phyloP scores from a whole-genome alignment of 345 rosid species.

The Excoecaria agallocha region DNA sequence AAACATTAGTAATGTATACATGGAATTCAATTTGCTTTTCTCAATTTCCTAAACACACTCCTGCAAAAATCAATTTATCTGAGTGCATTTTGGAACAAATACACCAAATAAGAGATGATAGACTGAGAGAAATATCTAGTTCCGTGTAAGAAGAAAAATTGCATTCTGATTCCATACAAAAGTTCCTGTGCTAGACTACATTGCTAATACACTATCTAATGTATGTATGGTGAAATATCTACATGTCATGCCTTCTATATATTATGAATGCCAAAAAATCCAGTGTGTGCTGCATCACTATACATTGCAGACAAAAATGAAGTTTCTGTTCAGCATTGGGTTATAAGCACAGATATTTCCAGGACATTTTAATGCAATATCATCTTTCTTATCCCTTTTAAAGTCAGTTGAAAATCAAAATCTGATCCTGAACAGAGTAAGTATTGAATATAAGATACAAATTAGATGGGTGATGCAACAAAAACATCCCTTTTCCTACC shows the following conservation, averaged over 20 bases:
- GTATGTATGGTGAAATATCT: not conserved
- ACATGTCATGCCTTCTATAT: not conserved
- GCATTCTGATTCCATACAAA: not conserved
- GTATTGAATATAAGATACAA: slow-evolving; percentile 5
- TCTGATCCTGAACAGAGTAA: not conserved
- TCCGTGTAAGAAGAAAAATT: not conserved
- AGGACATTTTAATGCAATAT: not conserved
- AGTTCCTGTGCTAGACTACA: not conserved
- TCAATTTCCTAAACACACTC: not conserved
- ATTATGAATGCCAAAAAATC: not conserved
- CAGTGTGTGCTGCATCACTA: not conserved
- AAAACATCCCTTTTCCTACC: slow-evolving; percentile 42
- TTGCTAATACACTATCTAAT: not conserved
- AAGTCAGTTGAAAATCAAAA: too few species aligned
- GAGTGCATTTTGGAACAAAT: slow-evolving; percentile 3
- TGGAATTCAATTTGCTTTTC: not conserved
- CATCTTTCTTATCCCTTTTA: not conserved
- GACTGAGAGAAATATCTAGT: not conserved
- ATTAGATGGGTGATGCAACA: slow-evolving; percentile 13
- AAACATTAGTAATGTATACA: not conserved
- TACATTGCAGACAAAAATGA: not conserved
- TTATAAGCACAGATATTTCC: not conserved
- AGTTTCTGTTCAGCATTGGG: not conserved
- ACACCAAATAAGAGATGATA: not conserved
- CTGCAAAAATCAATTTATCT: not conserved